A percentile compares a stretch with the other conserved stretches of the same genome.
These are phyloP conservation scores for Amanita polypyramis DNA, from an alignment of 768 basidiomycete genomes.

Conservation along the genomic window DNA sequence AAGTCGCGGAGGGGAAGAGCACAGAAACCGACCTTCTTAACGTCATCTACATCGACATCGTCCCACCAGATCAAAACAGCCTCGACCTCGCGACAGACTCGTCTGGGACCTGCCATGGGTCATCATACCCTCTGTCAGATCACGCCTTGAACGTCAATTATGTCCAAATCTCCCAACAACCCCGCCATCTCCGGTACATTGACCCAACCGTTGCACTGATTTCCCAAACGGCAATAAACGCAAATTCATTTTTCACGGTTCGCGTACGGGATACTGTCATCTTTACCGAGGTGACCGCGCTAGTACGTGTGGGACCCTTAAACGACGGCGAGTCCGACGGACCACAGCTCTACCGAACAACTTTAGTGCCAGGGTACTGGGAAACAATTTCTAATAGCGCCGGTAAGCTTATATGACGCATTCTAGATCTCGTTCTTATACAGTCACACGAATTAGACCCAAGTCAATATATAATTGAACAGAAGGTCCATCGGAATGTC, in stretches of 20 bases:
- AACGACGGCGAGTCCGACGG: slow-evolving; percentile 7
- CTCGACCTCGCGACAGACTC: slow-evolving; percentile 8
- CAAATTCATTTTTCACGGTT: slow-evolving; percentile 47
- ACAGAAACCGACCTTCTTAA: slow-evolving; percentile 20
- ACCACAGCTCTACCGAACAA: slow-evolving; percentile 44
- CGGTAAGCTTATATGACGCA: slow-evolving; percentile 28
- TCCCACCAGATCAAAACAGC: slow-evolving; percentile 19
- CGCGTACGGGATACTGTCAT: slow-evolving; percentile 36
- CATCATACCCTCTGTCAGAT: slow-evolving; percentile 10
- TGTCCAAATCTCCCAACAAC: slow-evolving; percentile 29
- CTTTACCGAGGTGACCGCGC: slow-evolving; percentile 37
- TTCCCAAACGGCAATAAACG: slow-evolving; percentile 34
- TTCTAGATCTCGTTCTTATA: slow-evolving; percentile 7
- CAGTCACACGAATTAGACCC: slow-evolving; percentile 35
- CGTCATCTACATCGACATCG: slow-evolving; percentile 37
- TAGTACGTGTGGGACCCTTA: slow-evolving; percentile 17
- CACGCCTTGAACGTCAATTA: slow-evolving; percentile 15
- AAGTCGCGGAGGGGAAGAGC: slow-evolving; percentile 21
- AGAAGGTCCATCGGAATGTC: slow-evolving; percentile 41
- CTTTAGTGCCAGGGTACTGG: slow-evolving; percentile 60
- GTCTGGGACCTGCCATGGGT: slow-evolving; percentile 2
- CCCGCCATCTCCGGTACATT: slow-evolving; percentile 47
- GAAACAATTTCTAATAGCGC: slow-evolving; percentile 39
- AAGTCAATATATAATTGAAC: slow-evolving; percentile 53
- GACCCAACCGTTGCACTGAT: slow-evolving; percentile 61